Percentiles rank a stretch among this genome's conserved stretches.
phyloP scores from a whole-genome alignment of 768 basidiomycete genomes.

The Mycena latifolia region DNA sequence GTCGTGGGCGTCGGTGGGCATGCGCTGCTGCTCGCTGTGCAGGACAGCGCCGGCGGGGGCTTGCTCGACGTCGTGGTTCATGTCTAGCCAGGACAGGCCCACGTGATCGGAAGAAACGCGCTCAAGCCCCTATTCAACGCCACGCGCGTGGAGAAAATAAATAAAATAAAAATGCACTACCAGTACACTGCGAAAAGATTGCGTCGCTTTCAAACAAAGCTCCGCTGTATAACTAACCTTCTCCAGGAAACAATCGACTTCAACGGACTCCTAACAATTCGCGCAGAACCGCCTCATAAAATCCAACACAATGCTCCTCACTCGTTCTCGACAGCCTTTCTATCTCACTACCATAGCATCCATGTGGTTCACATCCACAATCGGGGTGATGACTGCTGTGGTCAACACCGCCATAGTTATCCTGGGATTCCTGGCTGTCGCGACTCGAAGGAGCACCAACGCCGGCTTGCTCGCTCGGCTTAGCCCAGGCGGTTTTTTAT shows the following conservation, averaged over 20 bases:
- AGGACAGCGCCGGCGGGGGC: too few relatives aligned
- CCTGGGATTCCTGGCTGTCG: slow-evolving; percentile 25
- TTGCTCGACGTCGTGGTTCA: slow-evolving; percentile 6
- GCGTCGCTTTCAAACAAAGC: slow-evolving; percentile 30
- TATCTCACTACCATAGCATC: slow-evolving; percentile 24
- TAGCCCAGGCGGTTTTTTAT: too few relatives aligned
- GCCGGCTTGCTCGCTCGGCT: slow-evolving; percentile 29
- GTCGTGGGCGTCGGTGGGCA: too few relatives aligned
- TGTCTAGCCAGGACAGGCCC: background rate
- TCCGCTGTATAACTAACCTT: slow-evolving; percentile 66
- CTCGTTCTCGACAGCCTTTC: slow-evolving; percentile 20
- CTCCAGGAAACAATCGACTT: slow-evolving; percentile 30
- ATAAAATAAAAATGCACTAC: too few relatives aligned
- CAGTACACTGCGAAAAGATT: slow-evolving; percentile 67
- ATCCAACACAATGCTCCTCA: slow-evolving; percentile 18
- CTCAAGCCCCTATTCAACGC: background rate
- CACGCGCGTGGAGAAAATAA: too few relatives aligned
- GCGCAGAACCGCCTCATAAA: slow-evolving; percentile 63
- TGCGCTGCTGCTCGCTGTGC: too few relatives aligned
- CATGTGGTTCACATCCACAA: slow-evolving; percentile 27
- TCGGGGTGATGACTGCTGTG: slow-evolving; percentile 29
- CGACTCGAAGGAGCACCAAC: slow-evolving; percentile 25
- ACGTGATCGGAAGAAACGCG: slow-evolving; percentile 2
- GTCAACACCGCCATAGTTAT: slow-evolving; percentile 32
- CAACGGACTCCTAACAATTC: slow-evolving; percentile 59